Evolutionary conservation across 805 yeast species (phyloP).

Genomic region (Osmozyma mogii): DNA sequence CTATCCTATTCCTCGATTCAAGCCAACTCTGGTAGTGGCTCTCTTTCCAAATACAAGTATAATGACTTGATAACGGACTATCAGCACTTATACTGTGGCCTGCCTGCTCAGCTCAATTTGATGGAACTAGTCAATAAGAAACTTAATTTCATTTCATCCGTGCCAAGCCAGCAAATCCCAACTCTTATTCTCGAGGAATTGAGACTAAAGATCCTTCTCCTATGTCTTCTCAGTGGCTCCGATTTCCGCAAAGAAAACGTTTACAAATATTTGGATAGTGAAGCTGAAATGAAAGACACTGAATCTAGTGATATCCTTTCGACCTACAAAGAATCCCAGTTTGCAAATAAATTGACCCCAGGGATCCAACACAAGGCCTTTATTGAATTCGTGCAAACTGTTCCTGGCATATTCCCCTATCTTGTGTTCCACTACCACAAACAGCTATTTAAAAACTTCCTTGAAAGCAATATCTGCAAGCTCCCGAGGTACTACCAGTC

Average conservation of each 20-base stretch:
- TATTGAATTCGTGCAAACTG: no score
- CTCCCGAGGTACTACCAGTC: slow-evolving; percentile 24
- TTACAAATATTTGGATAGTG: slow-evolving; percentile 10
- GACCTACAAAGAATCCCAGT: no score
- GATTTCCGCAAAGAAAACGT: slow-evolving; percentile 27
- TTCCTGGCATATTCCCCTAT: background rate
- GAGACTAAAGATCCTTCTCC: slow-evolving; percentile 22
- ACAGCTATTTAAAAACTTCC: slow-evolving; percentile 14
- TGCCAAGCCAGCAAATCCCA: slow-evolving; percentile 1
- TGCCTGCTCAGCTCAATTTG: slow-evolving; percentile 9
- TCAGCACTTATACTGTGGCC: slow-evolving; percentile 14
- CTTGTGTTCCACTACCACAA: slow-evolving; percentile 4
- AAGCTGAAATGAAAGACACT: no score
- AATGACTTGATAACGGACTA: slow-evolving; percentile 28
- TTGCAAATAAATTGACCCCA: no score
- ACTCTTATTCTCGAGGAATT: slow-evolving; percentile 6
- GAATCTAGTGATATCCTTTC: no score
- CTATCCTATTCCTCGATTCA: no score
- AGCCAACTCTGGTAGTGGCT: no score
- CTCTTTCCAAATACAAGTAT: no score
- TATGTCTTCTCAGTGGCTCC: slow-evolving; percentile 22
- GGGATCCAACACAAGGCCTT: no score
- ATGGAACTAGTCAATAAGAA: slow-evolving; percentile 28
- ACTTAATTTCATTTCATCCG: slow-evolving; percentile 12
- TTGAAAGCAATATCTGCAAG: slow-evolving; percentile 25